Evolutionary conservation across 1,139 yeast species (phyloP).

Genomic region (Hansenula lynferdii): DNA sequence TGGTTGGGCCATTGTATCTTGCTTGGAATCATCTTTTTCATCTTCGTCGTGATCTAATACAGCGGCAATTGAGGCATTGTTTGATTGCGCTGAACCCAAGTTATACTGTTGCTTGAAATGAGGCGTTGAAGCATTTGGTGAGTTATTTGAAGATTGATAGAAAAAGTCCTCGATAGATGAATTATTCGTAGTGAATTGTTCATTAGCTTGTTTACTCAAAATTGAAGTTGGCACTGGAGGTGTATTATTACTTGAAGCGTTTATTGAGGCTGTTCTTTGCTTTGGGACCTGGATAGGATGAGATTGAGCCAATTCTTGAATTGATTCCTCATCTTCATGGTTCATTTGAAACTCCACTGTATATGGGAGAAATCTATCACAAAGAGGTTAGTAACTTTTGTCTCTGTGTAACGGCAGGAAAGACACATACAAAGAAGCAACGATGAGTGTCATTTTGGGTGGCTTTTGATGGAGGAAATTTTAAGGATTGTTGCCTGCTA

Average conservation of each 20-base stretch:
- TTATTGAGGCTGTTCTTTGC: slow-evolving; percentile 14
- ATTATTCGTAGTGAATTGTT: slow-evolving; percentile 9
- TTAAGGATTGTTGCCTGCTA: background rate
- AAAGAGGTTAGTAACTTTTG: background rate
- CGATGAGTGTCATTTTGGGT: slow-evolving; percentile 46
- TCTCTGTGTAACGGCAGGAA: too few species aligned
- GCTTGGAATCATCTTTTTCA: too few species aligned
- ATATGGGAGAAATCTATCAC: slow-evolving; percentile 59
- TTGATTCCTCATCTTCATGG: slow-evolving; percentile 24
- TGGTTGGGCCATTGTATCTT: background rate
- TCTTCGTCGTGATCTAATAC: too few species aligned
- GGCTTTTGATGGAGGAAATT: background rate
- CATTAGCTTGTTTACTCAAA: background rate
- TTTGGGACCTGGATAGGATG: slow-evolving; percentile 16
- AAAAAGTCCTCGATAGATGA: slow-evolving; percentile 22
- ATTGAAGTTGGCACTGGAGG: background rate
- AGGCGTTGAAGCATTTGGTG: background rate
- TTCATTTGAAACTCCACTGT: slow-evolving; percentile 63
- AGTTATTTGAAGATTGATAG: slow-evolving; percentile 4
- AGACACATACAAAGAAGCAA: slow-evolving; percentile 55
- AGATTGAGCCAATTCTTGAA: slow-evolving; percentile 17
- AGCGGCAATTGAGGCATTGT: slow-evolving; percentile 8
- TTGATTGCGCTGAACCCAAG: background rate
- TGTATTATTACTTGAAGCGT: slow-evolving; percentile 5
- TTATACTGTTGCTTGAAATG: background rate